These are phyloP conservation scores for Nicotiana tomentosiformis DNA, from an alignment of 257 asterid genomes.

Conservation along the genomic window DNA sequence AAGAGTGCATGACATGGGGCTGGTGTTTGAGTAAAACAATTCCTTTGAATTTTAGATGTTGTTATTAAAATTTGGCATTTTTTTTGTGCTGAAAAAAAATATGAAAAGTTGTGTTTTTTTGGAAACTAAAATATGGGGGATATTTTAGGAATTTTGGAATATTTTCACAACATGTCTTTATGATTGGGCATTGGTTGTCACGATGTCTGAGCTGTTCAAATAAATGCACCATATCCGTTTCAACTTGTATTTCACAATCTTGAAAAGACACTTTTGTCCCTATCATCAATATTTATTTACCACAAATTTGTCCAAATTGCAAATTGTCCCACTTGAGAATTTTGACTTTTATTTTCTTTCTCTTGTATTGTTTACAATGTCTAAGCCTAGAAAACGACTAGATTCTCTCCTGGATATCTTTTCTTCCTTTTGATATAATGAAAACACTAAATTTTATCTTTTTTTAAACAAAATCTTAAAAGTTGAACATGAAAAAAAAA, in stretches of 20 bases:
- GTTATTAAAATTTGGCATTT: background rate
- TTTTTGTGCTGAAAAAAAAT: background rate
- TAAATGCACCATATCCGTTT: background rate
- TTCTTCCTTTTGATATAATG: background rate
- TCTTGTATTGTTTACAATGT: background rate
- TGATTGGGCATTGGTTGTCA: slow-evolving; percentile 13
- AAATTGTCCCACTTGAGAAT: background rate
- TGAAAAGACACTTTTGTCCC: slow-evolving; percentile 21
- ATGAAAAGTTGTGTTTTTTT: background rate
- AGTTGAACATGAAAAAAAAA: too few species aligned
- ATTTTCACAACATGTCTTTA: background rate
- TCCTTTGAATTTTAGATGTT: background rate
- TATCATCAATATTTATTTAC: background rate
- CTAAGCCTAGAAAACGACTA: background rate
- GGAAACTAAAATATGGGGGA: slow-evolving; percentile 10
- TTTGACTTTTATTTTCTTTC: background rate
- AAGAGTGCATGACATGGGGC: background rate
- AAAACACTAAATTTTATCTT: background rate
- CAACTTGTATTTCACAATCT: background rate
- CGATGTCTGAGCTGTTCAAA: slow-evolving; percentile 24
- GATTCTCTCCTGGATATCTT: background rate
- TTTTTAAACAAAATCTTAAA: background rate
- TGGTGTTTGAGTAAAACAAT: background rate
- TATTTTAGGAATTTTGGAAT: slow-evolving; percentile 2
- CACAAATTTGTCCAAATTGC: slow-evolving; percentile 7